Evolutionary conservation across 2,329 filamentous ascomycete genomes (phyloP).

Genomic region (Elsinoe fawcettii): DNA sequence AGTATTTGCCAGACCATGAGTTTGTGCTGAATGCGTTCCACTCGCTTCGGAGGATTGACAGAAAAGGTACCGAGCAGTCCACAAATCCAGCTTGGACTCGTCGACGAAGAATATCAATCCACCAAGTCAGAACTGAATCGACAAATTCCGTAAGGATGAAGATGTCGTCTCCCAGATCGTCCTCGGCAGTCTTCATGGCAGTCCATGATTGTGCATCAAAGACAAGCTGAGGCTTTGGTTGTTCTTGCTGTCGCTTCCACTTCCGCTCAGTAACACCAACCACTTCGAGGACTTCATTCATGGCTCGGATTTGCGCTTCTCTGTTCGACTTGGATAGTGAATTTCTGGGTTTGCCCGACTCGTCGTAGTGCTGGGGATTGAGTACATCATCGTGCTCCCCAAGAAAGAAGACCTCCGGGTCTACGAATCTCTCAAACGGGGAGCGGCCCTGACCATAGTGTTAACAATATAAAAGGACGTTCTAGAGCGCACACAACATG

Average conservation of each 20-base stretch:
- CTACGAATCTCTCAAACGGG: constrained; percentile 29
- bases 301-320: constrained; percentile 36
- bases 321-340: constrained; percentile 34
- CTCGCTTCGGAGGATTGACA: not conserved
- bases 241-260: not conserved
- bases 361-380: constrained; percentile 35
- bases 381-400: constrained; percentile 21
- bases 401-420: constrained; percentile 12
- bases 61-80: constrained; percentile 5
- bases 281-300: constrained; percentile 41
- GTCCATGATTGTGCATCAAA: constrained; percentile 15
- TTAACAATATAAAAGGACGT: not conserved
- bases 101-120: constrained; percentile 15
- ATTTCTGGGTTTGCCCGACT: constrained; percentile 38
- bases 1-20: not conserved
- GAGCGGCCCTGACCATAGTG: constrained; percentile 32
- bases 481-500: no score
- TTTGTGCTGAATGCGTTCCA: not conserved
- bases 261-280: constrained; percentile 41
- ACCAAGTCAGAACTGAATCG: constrained; percentile 15
- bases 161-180: constrained; percentile 16
- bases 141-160: constrained; percentile 13
- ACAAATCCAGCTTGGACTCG: constrained; percentile 16
- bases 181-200: constrained; percentile 15
- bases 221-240: not conserved